Evolutionary conservation across 805 yeast genomes (phyloP), one percentile per base, ranked within the genome.

Genomic region (Sugiyamaella chiloensis): DNA sequence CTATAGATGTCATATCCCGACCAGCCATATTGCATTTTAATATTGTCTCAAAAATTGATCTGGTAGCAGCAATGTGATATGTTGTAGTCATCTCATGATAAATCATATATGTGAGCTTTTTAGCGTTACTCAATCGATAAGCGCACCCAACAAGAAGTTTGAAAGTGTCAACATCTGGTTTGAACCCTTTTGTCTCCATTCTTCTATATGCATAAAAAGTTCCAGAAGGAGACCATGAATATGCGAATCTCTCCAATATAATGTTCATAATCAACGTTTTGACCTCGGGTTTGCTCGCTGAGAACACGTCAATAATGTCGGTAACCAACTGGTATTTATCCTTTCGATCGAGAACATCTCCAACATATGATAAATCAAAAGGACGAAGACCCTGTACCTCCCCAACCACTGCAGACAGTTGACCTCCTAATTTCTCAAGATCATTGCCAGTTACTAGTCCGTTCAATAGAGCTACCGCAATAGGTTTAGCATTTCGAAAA

Each of bases 121-220:
- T 62, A 11, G 66, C 52, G 42, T 62, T 61, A 5, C 65, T 61
- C 42, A 63, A 46, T 11, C 61, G 54, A 35, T 43, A 57, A 2
- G 64, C 63, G 1, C 48, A 44, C 12, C 26, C 19, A 5, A 47
- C 29, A n/a, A 57, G 49, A 8, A 40, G 30, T 12, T 51, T 51
- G n/a, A 52, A 46, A 3, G 60, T 55, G 16, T 40, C 44, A 2
- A 31, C 16, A 24, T 55, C 47, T 4, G 54, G 54, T 6, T 7
- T 20, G 26, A 50, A 42, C 6, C 50, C 54, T 4, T 23, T 24
- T 8, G 9, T 17, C 20, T 26, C 30, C 32, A 47, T 41, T 11
- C 27, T 19, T 19, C 52, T 43, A 34, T 48, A 52, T 20, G 42
- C 20, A 17, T 39, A 11, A 20, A 52, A 42, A 14, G 47, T 40